Percentiles rank a stretch among this genome's conserved stretches.
phyloP scores from a whole-genome alignment of 495 filamentous ascomycete genomes.

The Podospora appendiculata region DNA sequence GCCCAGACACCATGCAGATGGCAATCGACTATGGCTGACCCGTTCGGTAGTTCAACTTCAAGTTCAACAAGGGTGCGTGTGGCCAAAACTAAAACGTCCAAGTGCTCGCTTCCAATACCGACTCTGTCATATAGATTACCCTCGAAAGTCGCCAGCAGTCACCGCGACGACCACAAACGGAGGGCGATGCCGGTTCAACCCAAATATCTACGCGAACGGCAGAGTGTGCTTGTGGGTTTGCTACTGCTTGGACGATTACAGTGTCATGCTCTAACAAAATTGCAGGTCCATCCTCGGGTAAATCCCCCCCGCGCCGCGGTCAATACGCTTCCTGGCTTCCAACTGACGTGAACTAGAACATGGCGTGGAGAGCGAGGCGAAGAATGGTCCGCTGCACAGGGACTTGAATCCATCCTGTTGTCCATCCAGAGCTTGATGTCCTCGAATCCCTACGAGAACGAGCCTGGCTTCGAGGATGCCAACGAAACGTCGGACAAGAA shows the following conservation, averaged over 20 bases:
- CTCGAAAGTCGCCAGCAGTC: conserved; percentile 71
- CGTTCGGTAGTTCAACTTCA: conserved; percentile 49
- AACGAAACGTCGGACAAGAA: conserved; percentile 61
- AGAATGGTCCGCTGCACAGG: conserved; percentile 93
- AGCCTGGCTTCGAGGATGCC: conserved; percentile 82
- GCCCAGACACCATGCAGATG: not conserved
- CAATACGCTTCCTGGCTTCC: not conserved
- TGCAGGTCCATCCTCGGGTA: conserved; percentile 85
- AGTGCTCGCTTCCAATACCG: not conserved
- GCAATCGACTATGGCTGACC: conserved; percentile 14
- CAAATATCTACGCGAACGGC: conserved; percentile 87
- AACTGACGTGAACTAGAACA: conserved; percentile 53
- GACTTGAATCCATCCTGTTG: conserved; percentile 85
- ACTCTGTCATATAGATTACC: conserved; percentile 58
- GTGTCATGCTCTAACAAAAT: conserved; percentile 8
- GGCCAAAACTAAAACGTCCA: not conserved
- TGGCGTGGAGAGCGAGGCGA: conserved; percentile 87
- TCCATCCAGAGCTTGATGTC: conserved; percentile 97
- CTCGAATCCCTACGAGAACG: conserved; percentile 88
- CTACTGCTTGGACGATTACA: not conserved
- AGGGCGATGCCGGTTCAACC: conserved; percentile 85
- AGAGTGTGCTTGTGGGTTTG: conserved; percentile 79
- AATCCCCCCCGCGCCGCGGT: conserved; percentile 15
- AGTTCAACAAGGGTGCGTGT: conserved; percentile 56
- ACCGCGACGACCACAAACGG: conserved; percentile 76